Percentiles rank a stretch among this genome's conserved stretches.
These are phyloP conservation scores for Colletotrichum coccodes DNA, from an alignment of 2,329 filamentous ascomycete species.

Conservation along the genomic window DNA sequence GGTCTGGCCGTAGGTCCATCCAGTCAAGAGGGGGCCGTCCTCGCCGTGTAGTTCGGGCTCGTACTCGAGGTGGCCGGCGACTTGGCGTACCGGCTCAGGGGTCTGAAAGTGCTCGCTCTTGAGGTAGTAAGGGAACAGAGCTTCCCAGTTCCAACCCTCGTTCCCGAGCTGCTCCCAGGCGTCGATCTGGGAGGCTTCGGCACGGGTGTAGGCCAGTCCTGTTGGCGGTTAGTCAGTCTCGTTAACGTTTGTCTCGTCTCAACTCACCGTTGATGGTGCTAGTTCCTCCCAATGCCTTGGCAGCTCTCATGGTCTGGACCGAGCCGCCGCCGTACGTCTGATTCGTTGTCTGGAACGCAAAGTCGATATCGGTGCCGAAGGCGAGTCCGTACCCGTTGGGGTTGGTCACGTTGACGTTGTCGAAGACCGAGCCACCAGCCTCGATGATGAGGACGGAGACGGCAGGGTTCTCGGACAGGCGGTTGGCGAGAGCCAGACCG, in stretches of 20 bases:
- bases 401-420: conserved; percentile 45
- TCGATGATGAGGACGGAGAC: conserved; percentile 47
- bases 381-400: conserved; percentile 38
- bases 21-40: conserved; percentile 47
- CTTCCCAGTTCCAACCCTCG: conserved; percentile 55
- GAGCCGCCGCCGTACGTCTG: conserved; percentile 44
- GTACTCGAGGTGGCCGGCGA: conserved; percentile 41
- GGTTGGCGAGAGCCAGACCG: conserved; percentile 49
- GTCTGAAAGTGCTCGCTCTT: conserved; percentile 50
- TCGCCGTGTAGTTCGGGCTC: conserved; percentile 46
- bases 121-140: conserved; percentile 57
- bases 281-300: conserved; percentile 51
- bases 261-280: conserved; percentile 50
- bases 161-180: conserved; percentile 56
- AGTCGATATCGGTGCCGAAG: conserved; percentile 44
- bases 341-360: conserved; percentile 44
- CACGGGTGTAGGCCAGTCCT: conserved; percentile 59
- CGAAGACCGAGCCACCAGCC: conserved; percentile 46
- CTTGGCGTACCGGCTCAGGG: conserved; percentile 39
- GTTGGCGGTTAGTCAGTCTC: conserved; percentile 15
- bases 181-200: conserved; percentile 52
- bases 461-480: conserved; percentile 43
- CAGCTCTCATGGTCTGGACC: conserved; percentile 45
- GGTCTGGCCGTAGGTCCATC: conserved; percentile 46
- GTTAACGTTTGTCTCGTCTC: too few relatives aligned